Evolutionary conservation across 495 filamentous ascomycete species (phyloP).

Genomic region (Copromyces sp.): DNA sequence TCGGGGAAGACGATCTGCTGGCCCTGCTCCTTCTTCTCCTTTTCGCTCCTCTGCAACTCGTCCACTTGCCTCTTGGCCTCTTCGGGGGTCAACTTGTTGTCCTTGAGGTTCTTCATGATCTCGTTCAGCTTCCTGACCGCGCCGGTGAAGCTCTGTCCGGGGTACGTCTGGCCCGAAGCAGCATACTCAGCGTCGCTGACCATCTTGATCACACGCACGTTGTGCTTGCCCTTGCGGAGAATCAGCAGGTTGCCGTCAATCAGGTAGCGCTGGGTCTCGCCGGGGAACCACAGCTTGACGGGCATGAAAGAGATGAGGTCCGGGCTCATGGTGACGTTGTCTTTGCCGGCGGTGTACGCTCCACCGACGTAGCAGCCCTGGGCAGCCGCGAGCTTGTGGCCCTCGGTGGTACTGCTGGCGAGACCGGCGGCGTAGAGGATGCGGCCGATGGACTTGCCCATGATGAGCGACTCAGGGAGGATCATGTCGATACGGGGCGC

Average conservation of each 20-base stretch:
- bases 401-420: slow-evolving; percentile 52
- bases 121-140: slow-evolving; percentile 21
- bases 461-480: slow-evolving; percentile 57
- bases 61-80: slow-evolving; percentile 9
- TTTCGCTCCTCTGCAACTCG: slow-evolving; percentile 14
- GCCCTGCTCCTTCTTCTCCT: slow-evolving; percentile 28
- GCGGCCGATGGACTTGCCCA: slow-evolving; percentile 48
- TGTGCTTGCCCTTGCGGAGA: slow-evolving; percentile 70
- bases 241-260: slow-evolving; percentile 55
- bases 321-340: slow-evolving; percentile 42
- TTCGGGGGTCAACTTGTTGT: slow-evolving; percentile 1
- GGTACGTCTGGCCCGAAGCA: slow-evolving; percentile 30
- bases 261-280: slow-evolving; percentile 51
- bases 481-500: slow-evolving; percentile 44
- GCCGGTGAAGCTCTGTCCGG: slow-evolving; percentile 33
- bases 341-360: slow-evolving; percentile 8
- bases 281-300: slow-evolving; percentile 45
- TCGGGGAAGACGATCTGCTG: slow-evolving; percentile 12
- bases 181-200: slow-evolving; percentile 60
- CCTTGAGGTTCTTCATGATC: slow-evolving; percentile 12
- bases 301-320: slow-evolving; percentile 50
- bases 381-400: slow-evolving; percentile 49
- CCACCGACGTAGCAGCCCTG: slow-evolving; percentile 58
- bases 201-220: slow-evolving; percentile 61
- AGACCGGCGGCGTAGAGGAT: slow-evolving; percentile 61